These are phyloP conservation scores for Ogataea trehalophila DNA, from an alignment of 805 yeast species.

Conservation along the genomic window DNA sequence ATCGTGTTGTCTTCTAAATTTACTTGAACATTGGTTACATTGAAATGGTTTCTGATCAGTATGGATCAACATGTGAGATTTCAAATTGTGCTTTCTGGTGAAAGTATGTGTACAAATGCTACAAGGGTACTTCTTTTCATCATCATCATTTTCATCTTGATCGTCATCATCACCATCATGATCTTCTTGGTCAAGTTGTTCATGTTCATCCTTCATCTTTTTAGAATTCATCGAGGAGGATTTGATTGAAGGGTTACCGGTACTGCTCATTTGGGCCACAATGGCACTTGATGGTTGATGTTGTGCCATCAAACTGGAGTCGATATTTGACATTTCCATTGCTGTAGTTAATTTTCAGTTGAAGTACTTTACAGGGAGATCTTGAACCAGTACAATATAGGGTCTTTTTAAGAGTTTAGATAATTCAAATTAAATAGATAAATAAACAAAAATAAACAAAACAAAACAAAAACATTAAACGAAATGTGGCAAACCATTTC, in stretches of 20 bases:
- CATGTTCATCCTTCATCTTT: neutral
- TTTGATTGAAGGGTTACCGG: too few relatives aligned
- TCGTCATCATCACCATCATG: constrained; percentile 7
- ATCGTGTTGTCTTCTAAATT: constrained; percentile 71
- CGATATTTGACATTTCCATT: constrained; percentile 10
- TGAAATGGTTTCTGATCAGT: constrained; percentile 57
- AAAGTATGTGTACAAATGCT: constrained; percentile 58
- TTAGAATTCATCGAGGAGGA: too few relatives aligned
- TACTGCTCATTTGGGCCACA: too few relatives aligned
- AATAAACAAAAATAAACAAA: too few relatives aligned
- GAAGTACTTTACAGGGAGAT: too few relatives aligned
- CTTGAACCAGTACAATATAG: too few relatives aligned
- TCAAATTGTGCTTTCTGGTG: constrained; percentile 70
- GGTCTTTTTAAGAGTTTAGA: too few relatives aligned
- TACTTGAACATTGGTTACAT: constrained; percentile 56
- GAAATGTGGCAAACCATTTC: too few relatives aligned
- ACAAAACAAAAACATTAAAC: too few relatives aligned
- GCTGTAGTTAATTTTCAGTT: too few relatives aligned
- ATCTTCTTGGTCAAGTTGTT: neutral
- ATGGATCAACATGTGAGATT: constrained; percentile 67
- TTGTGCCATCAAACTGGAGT: constrained; percentile 16
- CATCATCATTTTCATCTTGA: constrained; percentile 13
- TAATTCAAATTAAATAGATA: too few relatives aligned
- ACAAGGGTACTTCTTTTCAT: constrained; percentile 43
- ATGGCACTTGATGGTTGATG: neutral